Evolutionary conservation across 495 filamentous ascomycete species (phyloP).

Genomic region (Neurospora pannonica): DNA sequence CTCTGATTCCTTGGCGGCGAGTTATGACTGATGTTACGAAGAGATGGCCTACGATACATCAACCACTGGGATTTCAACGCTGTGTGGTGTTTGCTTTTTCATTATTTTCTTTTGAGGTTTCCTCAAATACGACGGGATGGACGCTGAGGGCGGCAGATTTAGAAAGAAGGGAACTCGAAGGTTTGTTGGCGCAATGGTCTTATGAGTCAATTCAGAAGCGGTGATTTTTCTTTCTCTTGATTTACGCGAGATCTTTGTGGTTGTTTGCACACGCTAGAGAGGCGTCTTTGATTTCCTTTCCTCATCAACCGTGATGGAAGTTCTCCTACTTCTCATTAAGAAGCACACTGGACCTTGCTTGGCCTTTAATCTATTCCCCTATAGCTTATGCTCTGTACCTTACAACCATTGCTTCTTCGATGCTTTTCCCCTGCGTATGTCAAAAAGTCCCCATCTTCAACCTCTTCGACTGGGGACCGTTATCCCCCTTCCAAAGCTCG

Average conservation of each 20-base stretch:
- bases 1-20: neutral
- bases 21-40: neutral
- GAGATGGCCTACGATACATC: neutral
- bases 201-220: neutral
- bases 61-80: neutral
- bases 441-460: neutral
- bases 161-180: neutral
- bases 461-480: neutral
- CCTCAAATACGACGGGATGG: neutral
- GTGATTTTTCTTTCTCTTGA: neutral
- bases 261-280: neutral
- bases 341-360: neutral
- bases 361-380: neutral
- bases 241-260: neutral
- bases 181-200: neutral
- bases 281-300: neutral
- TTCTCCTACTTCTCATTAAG: neutral
- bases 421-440: neutral
- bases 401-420: neutral
- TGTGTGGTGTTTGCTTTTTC: neutral
- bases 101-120: neutral
- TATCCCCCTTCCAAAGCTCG: neutral
- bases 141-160: neutral
- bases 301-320: neutral
- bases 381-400: neutral